phyloP scores from a whole-genome alignment of 2,329 filamentous ascomycete genomes.

The Stagonosporopsis chrysanthemi region DNA sequence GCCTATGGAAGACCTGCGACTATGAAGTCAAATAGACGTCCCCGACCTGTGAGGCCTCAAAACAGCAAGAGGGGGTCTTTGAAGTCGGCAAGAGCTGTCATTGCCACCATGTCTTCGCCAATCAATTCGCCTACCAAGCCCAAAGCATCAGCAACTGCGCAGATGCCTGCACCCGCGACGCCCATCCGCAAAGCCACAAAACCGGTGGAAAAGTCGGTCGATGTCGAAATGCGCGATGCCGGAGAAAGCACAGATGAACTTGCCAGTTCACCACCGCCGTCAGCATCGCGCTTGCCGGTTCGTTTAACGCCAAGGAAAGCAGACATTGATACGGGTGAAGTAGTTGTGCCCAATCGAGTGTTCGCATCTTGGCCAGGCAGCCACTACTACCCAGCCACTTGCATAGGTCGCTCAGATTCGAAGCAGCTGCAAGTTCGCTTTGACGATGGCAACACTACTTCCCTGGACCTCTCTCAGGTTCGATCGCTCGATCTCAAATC shows the following conservation, averaged over 20 bases:
- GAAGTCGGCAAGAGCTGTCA: slow-evolving; percentile 35
- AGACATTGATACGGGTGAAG: slow-evolving; percentile 12
- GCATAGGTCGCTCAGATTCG: slow-evolving; percentile 55
- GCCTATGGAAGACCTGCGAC: slow-evolving; percentile 29
- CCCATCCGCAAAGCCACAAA: slow-evolving; percentile 15
- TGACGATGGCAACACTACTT: slow-evolving; percentile 55
- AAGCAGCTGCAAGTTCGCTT: slow-evolving; percentile 57
- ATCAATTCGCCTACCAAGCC: slow-evolving; percentile 24
- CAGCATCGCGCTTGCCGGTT: slow-evolving; percentile 26
- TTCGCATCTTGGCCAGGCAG: slow-evolving; percentile 66
- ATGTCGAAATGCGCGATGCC: slow-evolving; percentile 34
- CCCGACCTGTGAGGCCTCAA: slow-evolving; percentile 25
- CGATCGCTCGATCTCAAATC: slow-evolving; percentile 52
- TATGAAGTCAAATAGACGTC: slow-evolving; percentile 32
- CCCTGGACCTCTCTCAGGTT: slow-evolving; percentile 51
- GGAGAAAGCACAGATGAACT: slow-evolving; percentile 30
- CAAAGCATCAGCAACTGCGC: slow-evolving; percentile 8
- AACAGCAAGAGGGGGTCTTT: slow-evolving; percentile 36
- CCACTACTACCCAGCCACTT: slow-evolving; percentile 68
- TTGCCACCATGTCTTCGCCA: slow-evolving; percentile 31
- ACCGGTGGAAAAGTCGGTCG: slow-evolving; percentile 4
- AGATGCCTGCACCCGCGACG: slow-evolving; percentile 21
- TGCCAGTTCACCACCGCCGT: slow-evolving; percentile 25
- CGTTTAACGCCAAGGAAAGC: slow-evolving; percentile 10
- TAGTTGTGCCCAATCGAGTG: slow-evolving; percentile 60